Conservation (phyloP, 345 rosid genomes). For the Brassica rapa region DNA sequence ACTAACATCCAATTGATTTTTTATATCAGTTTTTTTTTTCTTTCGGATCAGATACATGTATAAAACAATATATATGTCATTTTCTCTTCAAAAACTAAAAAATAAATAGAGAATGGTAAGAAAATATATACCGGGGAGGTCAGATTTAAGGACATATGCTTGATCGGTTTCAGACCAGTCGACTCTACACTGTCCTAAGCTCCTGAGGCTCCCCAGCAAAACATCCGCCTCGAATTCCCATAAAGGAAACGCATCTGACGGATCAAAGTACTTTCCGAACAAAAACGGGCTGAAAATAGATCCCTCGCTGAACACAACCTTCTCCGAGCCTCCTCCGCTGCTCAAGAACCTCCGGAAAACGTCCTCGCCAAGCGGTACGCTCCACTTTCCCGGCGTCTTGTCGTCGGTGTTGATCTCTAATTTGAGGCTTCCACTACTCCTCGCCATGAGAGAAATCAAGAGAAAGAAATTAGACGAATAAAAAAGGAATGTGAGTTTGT, state of each 20-base stretch:
- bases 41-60: neutral
- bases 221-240: conserved; percentile 84
- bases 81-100: neutral
- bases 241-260: conserved; percentile 86
- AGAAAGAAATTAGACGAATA: conserved; percentile 11
- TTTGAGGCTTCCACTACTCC: conserved; percentile 43
- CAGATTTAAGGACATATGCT: conserved; percentile 72
- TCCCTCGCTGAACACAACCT: conserved; percentile 73
- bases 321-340: conserved; percentile 44
- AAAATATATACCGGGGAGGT: conserved; percentile 57
- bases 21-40: neutral
- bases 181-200: conserved; percentile 56
- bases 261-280: conserved; percentile 89
- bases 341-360: conserved; percentile 54
- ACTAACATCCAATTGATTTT: neutral
- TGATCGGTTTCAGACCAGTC: conserved; percentile 81
- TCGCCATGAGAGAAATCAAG: conserved; percentile 25
- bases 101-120: neutral
- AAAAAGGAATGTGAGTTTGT: conserved; percentile 19
- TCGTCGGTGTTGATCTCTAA: conserved; percentile 66
- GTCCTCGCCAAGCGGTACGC: conserved; percentile 60
- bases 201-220: conserved; percentile 56
- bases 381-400: conserved; percentile 69
- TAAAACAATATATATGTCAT: neutral
- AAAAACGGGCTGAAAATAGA: conserved; percentile 78